Percentiles rank a stretch among this genome's conserved stretches.
These are phyloP conservation scores for Fistulifera pelliculosa DNA, from an alignment of 108 stramenopile species.

Conservation along the genomic window DNA sequence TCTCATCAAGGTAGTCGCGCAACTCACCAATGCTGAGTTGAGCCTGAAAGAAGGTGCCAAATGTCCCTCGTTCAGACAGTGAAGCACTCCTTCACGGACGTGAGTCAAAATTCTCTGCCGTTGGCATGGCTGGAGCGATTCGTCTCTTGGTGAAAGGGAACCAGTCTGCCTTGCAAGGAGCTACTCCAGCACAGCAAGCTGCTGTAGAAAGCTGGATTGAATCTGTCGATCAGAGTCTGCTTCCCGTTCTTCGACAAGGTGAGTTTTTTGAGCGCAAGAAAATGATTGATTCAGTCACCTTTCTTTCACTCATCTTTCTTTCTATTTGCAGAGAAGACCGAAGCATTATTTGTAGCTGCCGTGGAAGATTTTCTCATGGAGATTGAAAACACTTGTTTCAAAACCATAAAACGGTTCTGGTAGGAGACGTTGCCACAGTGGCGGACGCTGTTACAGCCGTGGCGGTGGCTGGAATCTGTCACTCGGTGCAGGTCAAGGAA, in stretches of 20 bases:
- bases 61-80: neutral
- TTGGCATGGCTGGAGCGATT: neutral
- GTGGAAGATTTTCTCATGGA: slow-evolving; percentile 2
- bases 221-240: neutral
- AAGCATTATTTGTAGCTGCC: slow-evolving; percentile 3
- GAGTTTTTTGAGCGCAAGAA: too few relatives aligned
- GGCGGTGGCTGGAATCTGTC: slow-evolving; percentile 12
- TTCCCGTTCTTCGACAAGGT: slow-evolving; percentile 2
- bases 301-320: neutral
- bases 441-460: slow-evolving; percentile 30
- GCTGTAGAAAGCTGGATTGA: slow-evolving; percentile 6
- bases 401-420: slow-evolving; percentile 7
- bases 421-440: slow-evolving; percentile 7
- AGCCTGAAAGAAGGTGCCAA: neutral
- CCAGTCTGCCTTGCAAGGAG: neutral
- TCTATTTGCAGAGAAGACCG: neutral
- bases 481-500: neutral
- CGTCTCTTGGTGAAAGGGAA: neutral
- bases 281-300: too few relatives aligned
- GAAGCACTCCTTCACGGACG: neutral
- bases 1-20: neutral
- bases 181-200: neutral
- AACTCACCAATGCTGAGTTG: neutral
- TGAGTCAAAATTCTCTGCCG: neutral
- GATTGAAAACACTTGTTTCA: slow-evolving; percentile 5